Evolutionary conservation across 306 rosid species (phyloP).

Genomic region (Medicago arabica): DNA sequence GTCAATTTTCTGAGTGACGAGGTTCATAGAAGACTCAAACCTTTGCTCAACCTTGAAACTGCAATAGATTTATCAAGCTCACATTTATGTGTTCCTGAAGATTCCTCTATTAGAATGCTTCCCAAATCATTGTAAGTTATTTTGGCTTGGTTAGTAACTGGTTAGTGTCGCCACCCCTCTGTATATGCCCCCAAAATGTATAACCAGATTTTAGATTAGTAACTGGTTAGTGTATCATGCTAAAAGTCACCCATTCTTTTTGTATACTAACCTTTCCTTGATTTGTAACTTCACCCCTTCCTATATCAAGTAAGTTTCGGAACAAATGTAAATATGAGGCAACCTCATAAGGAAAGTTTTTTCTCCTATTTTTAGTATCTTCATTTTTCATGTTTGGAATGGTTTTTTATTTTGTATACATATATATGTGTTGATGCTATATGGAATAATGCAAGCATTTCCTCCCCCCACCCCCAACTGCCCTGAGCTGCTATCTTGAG

Average conservation of each 20-base stretch:
- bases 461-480: neutral
- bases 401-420: slow-evolving; percentile 4
- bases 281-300: slow-evolving; percentile 43
- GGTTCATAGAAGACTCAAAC: slow-evolving; percentile 80
- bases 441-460: slow-evolving; percentile 4
- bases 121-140: slow-evolving; percentile 49
- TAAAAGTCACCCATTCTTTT: slow-evolving; percentile 59
- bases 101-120: slow-evolving; percentile 47
- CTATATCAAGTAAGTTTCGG: slow-evolving; percentile 42
- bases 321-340: slow-evolving; percentile 60
- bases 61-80: slow-evolving; percentile 49
- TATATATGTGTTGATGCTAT: slow-evolving; percentile 19
- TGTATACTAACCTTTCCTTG: slow-evolving; percentile 54
- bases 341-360: slow-evolving; percentile 41
- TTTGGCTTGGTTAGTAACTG: slow-evolving; percentile 43
- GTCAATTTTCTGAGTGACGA: slow-evolving; percentile 58
- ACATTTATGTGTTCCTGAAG: slow-evolving; percentile 39
- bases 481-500: slow-evolving; percentile 1
- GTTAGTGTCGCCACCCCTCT: slow-evolving; percentile 54
- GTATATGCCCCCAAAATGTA: slow-evolving; percentile 57
- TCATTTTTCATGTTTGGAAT: slow-evolving; percentile 17
- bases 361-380: neutral
- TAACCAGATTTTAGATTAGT: slow-evolving; percentile 56
- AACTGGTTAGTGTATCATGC: slow-evolving; percentile 34
- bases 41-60: slow-evolving; percentile 68